phyloP scores from a whole-genome alignment of 768 basidiomycete genomes.

The Dioszegia aurantiaca region DNA sequence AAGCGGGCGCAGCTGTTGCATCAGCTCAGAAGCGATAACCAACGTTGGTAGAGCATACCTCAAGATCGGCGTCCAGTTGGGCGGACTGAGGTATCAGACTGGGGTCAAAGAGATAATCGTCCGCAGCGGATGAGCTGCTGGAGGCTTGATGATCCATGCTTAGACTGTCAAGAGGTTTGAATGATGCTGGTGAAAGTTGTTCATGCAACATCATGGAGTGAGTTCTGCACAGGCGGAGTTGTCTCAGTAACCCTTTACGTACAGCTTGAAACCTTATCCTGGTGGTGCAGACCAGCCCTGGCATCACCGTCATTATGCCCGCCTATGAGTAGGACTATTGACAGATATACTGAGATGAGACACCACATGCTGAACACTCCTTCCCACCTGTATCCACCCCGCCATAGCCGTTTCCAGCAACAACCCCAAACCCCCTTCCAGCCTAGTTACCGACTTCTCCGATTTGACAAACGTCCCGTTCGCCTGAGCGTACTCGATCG shows the following conservation, averaged over 20 bases:
- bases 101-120: constrained; percentile 15
- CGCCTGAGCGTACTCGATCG: constrained; percentile 11
- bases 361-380: constrained; percentile 17
- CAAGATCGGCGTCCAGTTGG: constrained; percentile 15
- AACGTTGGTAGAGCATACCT: background rate
- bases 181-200: background rate
- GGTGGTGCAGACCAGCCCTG: too few species aligned
- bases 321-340: constrained; percentile 16
- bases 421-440: constrained; percentile 12
- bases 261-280: constrained; percentile 1
- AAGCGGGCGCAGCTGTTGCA: constrained; percentile 76
- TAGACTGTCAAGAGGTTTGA: background rate
- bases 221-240: background rate
- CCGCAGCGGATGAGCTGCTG: background rate
- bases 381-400: constrained; percentile 19
- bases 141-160: too few species aligned
- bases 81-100: constrained; percentile 1
- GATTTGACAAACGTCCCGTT: constrained; percentile 13
- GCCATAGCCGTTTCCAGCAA: constrained; percentile 15
- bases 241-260: background rate
- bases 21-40: background rate
- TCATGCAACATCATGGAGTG: background rate
- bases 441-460: constrained; percentile 12
- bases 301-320: too few species aligned
- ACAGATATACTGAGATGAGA: constrained; percentile 14